Base-by-base conservation (phyloP, 306 rosid species). In the Coriaria nepalensis region DNA sequence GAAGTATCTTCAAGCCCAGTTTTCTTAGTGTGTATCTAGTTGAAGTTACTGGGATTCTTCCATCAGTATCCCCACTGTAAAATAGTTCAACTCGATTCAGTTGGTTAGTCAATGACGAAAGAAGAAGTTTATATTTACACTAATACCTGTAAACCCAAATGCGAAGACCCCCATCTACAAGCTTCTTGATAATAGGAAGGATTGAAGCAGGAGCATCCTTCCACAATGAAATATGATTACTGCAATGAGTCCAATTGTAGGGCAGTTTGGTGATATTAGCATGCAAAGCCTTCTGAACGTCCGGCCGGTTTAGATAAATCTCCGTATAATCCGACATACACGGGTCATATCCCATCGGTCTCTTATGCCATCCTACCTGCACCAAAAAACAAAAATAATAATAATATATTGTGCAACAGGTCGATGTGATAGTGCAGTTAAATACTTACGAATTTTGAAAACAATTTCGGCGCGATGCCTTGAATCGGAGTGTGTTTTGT, bases 71-170 rank as follows among this genome's bases (percentile, higher is more conserved):
- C 9, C 80, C 80, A 45, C 80, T 74, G 61, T 38, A 14, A 10
- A n/a, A n/a, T n/a, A n/a, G n/a, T n/a, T n/a, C n/a, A n/a, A n/a
- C n/a, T n/a, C n/a, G n/a, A n/a, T n/a, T n/a, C n/a, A n/a, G n/a
- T n/a, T n/a, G n/a, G n/a, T n/a, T n/a, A n/a, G n/a, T n/a, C n/a
- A n/a, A n/a, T n/a, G n/a, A n/a, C n/a, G n/a, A n/a, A n/a, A n/a
- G n/a, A n/a, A n/a, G n/a, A n/a, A n/a, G n/a, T n/a, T n/a, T n/a
- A n/a, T n/a, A n/a, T n/a, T n/a, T n/a, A n/a, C n/a, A n/a, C n/a
- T n/a, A n/a, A n/a, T 70, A 86, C 90, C 90, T 86, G 53, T 60
- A 86, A 70, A 86, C 57, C 96, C 96, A 86, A 29, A 86, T 13
- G 7, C 96, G 81, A 43, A 86, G 53, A 11, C 96, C 94, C 0